A percentile compares a stretch with the other conserved stretches of the same genome.
phyloP scores from a whole-genome alignment of 2,329 filamentous ascomycete genomes.

The Phaeosphaeriaceae sp. region DNA sequence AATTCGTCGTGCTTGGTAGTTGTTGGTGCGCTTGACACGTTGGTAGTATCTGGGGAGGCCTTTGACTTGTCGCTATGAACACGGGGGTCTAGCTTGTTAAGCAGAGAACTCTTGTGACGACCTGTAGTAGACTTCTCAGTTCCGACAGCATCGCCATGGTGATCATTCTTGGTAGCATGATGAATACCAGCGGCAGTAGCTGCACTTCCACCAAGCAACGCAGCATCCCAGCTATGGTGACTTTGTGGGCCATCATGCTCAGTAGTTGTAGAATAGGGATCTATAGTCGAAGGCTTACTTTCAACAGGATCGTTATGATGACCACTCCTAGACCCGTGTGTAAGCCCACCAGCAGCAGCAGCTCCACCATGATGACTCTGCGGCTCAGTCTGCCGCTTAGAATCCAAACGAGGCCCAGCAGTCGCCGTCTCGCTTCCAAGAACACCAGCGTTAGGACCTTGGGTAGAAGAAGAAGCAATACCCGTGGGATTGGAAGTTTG shows the following conservation, averaged over 20 bases:
- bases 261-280: conserved; percentile 5
- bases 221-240: conserved; percentile 27
- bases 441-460: background rate
- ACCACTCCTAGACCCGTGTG: conserved; percentile 22
- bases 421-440: background rate
- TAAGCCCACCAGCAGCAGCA: conserved; percentile 26
- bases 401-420: background rate
- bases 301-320: conserved; percentile 17
- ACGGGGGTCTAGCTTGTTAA: conserved; percentile 7
- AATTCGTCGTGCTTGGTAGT: background rate
- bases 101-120: background rate
- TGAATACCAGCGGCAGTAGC: conserved; percentile 13
- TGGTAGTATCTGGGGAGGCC: background rate
- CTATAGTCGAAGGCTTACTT: conserved; percentile 11
- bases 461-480: conserved; percentile 1
- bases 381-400: conserved; percentile 6
- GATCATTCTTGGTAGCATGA: background rate
- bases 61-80: conserved; percentile 1
- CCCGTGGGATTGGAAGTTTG: conserved; percentile 13
- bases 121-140: background rate
- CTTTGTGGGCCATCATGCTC: too few relatives aligned
- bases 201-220: conserved; percentile 20
- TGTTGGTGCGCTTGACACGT: background rate
- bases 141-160: background rate
- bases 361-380: too few relatives aligned